Conservation (phyloP, 2,329 filamentous ascomycete genomes). For the Pseudogymnoascus sp. region DNA sequence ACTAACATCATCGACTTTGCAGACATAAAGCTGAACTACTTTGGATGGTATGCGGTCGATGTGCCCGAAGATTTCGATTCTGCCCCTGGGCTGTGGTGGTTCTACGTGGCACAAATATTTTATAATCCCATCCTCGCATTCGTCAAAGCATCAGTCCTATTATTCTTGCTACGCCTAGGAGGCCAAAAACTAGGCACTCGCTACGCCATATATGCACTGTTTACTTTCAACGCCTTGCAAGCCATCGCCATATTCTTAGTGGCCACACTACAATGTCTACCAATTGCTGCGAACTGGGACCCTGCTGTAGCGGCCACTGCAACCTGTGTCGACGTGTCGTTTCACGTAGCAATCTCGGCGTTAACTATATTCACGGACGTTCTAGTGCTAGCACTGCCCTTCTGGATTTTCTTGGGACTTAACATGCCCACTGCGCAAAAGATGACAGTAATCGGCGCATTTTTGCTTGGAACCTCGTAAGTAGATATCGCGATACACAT, state of each 20-base stretch:
- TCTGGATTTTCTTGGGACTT: constrained; percentile 34
- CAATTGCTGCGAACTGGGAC: constrained; percentile 30
- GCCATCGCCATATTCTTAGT: constrained; percentile 31
- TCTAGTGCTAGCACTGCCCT: constrained; percentile 32
- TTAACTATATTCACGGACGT: constrained; percentile 36
- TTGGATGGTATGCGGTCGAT: constrained; percentile 20
- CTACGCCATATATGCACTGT: constrained; percentile 23
- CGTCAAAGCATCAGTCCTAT: constrained; percentile 37
- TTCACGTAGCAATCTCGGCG: constrained; percentile 30
- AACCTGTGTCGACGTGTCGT: constrained; percentile 28
- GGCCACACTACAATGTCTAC: constrained; percentile 33
- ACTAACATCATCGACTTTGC: neutral
- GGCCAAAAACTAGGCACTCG: constrained; percentile 30
- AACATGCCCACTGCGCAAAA: constrained; percentile 33
- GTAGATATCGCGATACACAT: constrained; percentile 14
- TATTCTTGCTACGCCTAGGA: constrained; percentile 38
- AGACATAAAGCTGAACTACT: constrained; percentile 26
- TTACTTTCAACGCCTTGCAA: constrained; percentile 21
- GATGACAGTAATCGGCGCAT: constrained; percentile 33
- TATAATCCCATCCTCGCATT: constrained; percentile 40
- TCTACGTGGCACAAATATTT: constrained; percentile 29
- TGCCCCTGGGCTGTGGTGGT: constrained; percentile 20
- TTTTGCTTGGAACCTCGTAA: constrained; percentile 32
- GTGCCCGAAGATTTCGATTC: neutral
- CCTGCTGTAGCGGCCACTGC: constrained; percentile 18